Conservation (phyloP, 352 stramenopile genomes). For the Globisporangium polare region DNA sequence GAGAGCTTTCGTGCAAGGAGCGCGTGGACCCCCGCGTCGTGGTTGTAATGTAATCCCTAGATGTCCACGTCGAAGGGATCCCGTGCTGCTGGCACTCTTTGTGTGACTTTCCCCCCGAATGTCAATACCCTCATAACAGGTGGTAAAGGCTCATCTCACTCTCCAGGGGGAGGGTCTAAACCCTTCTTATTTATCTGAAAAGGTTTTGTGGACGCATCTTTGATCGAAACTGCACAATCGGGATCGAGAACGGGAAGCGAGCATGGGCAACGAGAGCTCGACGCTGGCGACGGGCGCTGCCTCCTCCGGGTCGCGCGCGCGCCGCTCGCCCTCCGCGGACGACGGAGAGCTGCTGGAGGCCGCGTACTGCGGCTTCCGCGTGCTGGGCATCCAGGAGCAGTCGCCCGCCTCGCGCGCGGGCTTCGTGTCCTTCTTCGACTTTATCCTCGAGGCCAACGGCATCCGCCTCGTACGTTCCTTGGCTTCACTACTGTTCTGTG, state of each 20-base stretch:
- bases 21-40: background rate
- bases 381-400: constrained; percentile 96
- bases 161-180: too few relatives aligned
- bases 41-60: background rate
- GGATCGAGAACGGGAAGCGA: background rate
- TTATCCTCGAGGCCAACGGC: constrained; percentile 94
- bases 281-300: constrained; percentile 17
- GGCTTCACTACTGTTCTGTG: too few relatives aligned
- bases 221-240: too few relatives aligned
- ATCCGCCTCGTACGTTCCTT: constrained; percentile 78
- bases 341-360: constrained; percentile 37
- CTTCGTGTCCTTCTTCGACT: constrained; percentile 98
- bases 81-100: too few relatives aligned
- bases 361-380: constrained; percentile 89
- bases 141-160: too few relatives aligned
- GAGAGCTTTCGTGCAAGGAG: background rate
- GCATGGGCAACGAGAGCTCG: constrained; percentile 56
- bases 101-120: too few relatives aligned
- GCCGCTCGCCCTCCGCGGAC: constrained; percentile 11
- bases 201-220: too few relatives aligned
- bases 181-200: too few relatives aligned
- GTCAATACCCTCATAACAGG: too few relatives aligned
- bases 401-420: constrained; percentile 89
- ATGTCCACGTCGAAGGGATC: background rate
- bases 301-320: constrained; percentile 1